Base-by-base conservation (phyloP, 2,329 filamentous ascomycete genomes). In the Decorospora gaudefroyi region DNA sequence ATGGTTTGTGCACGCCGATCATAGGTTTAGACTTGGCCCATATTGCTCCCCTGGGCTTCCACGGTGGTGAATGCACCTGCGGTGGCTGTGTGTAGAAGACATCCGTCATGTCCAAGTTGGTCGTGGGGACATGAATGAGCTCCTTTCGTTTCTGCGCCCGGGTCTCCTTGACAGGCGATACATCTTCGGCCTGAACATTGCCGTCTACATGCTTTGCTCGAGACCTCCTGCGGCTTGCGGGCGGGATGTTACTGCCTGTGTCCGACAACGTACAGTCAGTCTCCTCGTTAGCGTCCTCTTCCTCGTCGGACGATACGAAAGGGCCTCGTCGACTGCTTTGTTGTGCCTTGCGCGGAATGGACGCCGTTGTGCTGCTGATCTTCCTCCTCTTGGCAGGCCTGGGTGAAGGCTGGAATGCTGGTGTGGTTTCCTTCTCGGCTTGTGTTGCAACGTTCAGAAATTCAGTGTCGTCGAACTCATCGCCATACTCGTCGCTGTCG, bases 391-490 rank as follows among this genome's bases (percentile, higher is more conserved):
- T 74, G 41, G 53, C 47, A 17, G 67, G 61, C 42, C 67, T 59
- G 41, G 68, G 64, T 37, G 65, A 71, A 26, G 53, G 36, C 25
- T 49, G 67, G 50, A 70, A 70, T 59, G 57, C 46, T 34, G 60
- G 52, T 43, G 67, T 51, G 25, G 56, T 55, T 42, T 61, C 54
- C 18, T 59, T 58, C 55, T 72, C 70, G 4, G 69, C 69, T 51
- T 84, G 78, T 25, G 79, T 82, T 15, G 83, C 75, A 5, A 78
- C 84, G 23, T 78, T 72, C 30, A 87, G 74, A 46, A 88, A 72
- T 53, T 86, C 84, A 58, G 85, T 84, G 49, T 88, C 85, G 38
- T 80, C 78, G 38, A 86, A 77, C 51, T 83, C 61, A 51, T 83
- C 82, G 46, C 82, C 82, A 60, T 82, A 86, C 31, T 85, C 82